Evolutionary conservation across 129 eudicot genomes (phyloP).

Genomic region (Lactuca saligna): DNA sequence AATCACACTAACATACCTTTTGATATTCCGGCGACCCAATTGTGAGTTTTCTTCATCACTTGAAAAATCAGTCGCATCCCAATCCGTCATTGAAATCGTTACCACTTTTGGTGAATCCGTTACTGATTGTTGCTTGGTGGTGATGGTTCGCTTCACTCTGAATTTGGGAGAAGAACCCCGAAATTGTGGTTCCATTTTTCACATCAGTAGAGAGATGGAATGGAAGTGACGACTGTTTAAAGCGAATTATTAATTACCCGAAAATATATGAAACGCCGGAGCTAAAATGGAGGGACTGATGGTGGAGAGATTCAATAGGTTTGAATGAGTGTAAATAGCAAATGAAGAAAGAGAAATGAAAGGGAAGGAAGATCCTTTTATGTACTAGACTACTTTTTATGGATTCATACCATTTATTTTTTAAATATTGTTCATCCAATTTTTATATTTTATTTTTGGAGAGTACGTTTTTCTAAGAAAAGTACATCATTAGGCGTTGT

Average conservation of each 20-base stretch:
- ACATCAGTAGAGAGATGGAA: neutral
- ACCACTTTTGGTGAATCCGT: slow-evolving; percentile 33
- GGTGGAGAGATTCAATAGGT: slow-evolving; percentile 23
- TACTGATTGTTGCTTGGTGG: slow-evolving; percentile 11
- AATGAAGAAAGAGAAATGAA: slow-evolving; percentile 18
- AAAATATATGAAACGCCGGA: slow-evolving; percentile 13
- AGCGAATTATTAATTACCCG: neutral
- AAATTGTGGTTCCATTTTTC: neutral
- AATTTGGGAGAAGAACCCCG: slow-evolving; percentile 17
- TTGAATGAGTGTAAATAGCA: slow-evolving; percentile 34
- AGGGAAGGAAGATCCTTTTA: slow-evolving; percentile 17
- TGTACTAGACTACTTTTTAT: slow-evolving; percentile 10
- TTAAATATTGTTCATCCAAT: neutral
- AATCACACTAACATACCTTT: slow-evolving; percentile 42
- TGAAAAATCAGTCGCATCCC: slow-evolving; percentile 64
- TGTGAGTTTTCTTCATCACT: slow-evolving; percentile 40
- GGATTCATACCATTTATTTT: neutral
- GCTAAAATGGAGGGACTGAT: slow-evolving; percentile 28
- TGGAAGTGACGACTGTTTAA: slow-evolving; percentile 3
- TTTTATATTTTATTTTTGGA: neutral
- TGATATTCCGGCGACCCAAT: slow-evolving; percentile 27
- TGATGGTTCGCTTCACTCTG: slow-evolving; percentile 11
- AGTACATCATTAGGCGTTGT: neutral
- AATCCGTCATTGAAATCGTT: slow-evolving; percentile 39
- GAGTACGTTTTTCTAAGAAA: too few species aligned